Percentiles rank a stretch among this genome's conserved stretches.
These are phyloP conservation scores for Suillus americanus DNA, from an alignment of 768 basidiomycete genomes.

Conservation along the genomic window DNA sequence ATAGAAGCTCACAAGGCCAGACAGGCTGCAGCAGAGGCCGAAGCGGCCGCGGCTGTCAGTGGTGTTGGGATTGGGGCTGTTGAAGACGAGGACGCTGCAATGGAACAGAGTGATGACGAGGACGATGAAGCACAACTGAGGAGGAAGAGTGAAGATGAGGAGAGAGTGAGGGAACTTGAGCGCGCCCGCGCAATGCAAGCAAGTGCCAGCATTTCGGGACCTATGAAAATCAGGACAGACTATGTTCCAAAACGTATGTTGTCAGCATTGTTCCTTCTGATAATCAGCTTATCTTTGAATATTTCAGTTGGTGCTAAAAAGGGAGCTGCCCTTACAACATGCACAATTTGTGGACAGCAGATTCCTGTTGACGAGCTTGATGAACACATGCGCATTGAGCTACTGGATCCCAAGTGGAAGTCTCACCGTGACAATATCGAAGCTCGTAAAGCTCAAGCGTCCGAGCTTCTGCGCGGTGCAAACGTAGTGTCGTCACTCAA, in stretches of 20 bases:
- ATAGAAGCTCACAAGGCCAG: constrained; percentile 78
- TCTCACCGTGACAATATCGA: constrained; percentile 90
- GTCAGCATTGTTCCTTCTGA: background rate
- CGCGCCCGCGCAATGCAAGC: constrained; percentile 81
- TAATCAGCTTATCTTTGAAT: constrained; percentile 8
- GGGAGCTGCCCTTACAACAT: constrained; percentile 75
- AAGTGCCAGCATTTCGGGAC: constrained; percentile 70
- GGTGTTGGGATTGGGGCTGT: constrained; percentile 47
- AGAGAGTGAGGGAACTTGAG: constrained; percentile 66
- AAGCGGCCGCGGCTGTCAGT: constrained; percentile 79
- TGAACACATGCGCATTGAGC: constrained; percentile 97
- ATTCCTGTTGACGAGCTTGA: constrained; percentile 94
- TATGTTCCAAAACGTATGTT: constrained; percentile 92
- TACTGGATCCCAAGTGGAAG: constrained; percentile 98
- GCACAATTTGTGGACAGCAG: constrained; percentile 93
- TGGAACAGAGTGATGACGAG: constrained; percentile 85
- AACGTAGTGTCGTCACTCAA: constrained; percentile 93
- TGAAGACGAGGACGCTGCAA: constrained; percentile 60
- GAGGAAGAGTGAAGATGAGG: constrained; percentile 66
- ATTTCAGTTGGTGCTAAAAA: constrained; percentile 61
- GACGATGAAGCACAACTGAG: constrained; percentile 65
- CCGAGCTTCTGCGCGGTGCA: constrained; percentile 85
- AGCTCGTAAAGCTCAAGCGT: constrained; percentile 85
- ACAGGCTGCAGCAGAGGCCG: constrained; percentile 84
- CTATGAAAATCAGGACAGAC: constrained; percentile 94